Percentiles rank a stretch among this genome's conserved stretches.
Evolutionary conservation across 1,284 basidiomycete species (phyloP).

Genomic region (Coniophora puteana): DNA sequence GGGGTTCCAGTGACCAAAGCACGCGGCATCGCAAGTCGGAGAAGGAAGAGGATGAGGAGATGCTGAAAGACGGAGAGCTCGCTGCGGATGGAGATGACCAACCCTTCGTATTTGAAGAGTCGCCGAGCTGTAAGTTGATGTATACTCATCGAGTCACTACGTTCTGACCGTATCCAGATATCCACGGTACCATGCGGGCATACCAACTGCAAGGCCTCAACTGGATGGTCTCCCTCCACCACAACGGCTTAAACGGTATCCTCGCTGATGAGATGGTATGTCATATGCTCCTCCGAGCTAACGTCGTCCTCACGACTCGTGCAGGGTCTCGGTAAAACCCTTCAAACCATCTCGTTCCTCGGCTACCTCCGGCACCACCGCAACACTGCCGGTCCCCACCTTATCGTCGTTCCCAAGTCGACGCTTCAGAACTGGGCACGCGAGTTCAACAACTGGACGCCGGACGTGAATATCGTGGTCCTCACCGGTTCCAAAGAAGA

Average conservation of each 20-base stretch:
- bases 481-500: conserved; percentile 91
- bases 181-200: conserved; percentile 87
- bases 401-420: conserved; percentile 97
- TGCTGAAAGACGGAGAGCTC: conserved; percentile 83
- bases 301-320: conserved; percentile 5
- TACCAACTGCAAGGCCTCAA: conserved; percentile 98
- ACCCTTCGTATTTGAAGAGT: conserved; percentile 90
- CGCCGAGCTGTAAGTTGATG: conserved; percentile 73
- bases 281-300: conserved; percentile 3
- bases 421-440: conserved; percentile 97
- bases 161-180: conserved; percentile 47
- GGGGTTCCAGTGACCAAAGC: conserved; percentile 55
- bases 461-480: conserved; percentile 81
- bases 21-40: conserved; percentile 92
- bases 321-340: conserved; percentile 95
- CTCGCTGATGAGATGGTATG: conserved; percentile 92
- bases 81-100: conserved; percentile 80
- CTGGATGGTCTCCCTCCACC: conserved; percentile 93
- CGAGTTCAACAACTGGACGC: conserved; percentile 92
- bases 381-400: conserved; percentile 78
- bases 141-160: background rate
- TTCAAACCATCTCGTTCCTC: conserved; percentile 98
- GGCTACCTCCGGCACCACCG: conserved; percentile 90
- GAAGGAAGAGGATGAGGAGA: conserved; percentile 96
- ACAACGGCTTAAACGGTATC: conserved; percentile 92